Percentiles rank a stretch among this genome's conserved stretches.
Conservation (phyloP, 495 filamentous ascomycete genomes). For the Neurospora cerealis region DNA sequence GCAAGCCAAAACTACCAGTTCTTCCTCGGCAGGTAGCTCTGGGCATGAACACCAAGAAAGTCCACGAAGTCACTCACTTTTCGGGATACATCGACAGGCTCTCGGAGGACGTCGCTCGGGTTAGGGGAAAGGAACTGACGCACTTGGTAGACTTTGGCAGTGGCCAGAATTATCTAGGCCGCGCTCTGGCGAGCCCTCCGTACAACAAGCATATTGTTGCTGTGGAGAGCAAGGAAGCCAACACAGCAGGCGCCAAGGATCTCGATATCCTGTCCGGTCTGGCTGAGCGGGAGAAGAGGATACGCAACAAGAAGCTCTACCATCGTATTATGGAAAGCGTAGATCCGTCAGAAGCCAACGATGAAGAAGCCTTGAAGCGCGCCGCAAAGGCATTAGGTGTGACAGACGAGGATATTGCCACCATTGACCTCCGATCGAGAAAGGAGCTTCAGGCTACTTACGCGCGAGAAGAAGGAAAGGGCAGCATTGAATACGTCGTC, state of each 20-base stretch:
- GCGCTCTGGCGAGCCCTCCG: conserved; percentile 72
- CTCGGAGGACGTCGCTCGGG: conserved; percentile 36
- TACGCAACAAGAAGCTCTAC: conserved; percentile 67
- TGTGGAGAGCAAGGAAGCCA: conserved; percentile 76
- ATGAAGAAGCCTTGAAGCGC: conserved; percentile 29
- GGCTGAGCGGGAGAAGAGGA: conserved; percentile 52
- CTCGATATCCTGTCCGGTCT: conserved; percentile 72
- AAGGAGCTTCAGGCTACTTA: conserved; percentile 38
- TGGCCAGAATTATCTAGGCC: conserved; percentile 90
- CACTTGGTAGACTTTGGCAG: conserved; percentile 94
- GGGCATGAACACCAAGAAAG: conserved; percentile 94
- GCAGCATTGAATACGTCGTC: conserved; percentile 59
- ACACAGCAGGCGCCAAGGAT: conserved; percentile 71
- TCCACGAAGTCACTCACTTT: conserved; percentile 76
- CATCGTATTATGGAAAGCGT: conserved; percentile 36
- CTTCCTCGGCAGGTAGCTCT: conserved; percentile 63
- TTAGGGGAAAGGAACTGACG: conserved; percentile 46
- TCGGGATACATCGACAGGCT: conserved; percentile 45
- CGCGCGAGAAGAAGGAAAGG: conserved; percentile 43
- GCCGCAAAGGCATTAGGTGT: conserved; percentile 26
- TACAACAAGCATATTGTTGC: conserved; percentile 83
- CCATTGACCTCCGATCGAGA: conserved; percentile 36
- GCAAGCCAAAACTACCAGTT: conserved; percentile 32
- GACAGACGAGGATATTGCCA: conserved; percentile 22
- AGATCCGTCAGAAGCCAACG: conserved; percentile 26